Evolutionary conservation across 2,329 filamentous ascomycete species (phyloP), one percentile per base, ranked within the genome.

Genomic region (Dryadomyces quercus-mongolicae): DNA sequence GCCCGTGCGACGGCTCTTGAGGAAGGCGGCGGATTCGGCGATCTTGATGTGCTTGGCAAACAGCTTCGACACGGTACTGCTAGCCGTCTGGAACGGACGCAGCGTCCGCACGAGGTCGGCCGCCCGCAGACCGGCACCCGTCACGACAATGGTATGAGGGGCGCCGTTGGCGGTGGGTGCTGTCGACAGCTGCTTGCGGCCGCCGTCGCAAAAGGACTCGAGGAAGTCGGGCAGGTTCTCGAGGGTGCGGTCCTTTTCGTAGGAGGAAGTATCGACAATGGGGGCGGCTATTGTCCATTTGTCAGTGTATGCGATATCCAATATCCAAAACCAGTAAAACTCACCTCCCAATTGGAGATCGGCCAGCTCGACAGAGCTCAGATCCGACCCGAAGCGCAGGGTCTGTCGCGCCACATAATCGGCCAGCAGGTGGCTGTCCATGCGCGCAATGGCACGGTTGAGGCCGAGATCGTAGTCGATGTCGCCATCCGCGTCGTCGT

Each of bases 31-130:
- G 38, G 91, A 87, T 62, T 97, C 92, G 53, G 88, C 81, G 12
- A 98, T 70, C 71, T 98, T 98, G 74, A 98, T 95, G 68, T 98
- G 93, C 69, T 98, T 98, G 36, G 93, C 92, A 68, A 98, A 98
- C 63, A 98, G 74, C 68, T 98, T 98, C 2, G 88, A 86, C 1
- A 98, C 84, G 48, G 81, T 78, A 51, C 78, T 82, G 9, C 88
- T 82, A 66, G 93, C 89, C 52, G 77, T 84, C 65, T 91, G 87
- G 62, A 93, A 92, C 60, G 83, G 82, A 49, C 89, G 80, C 59
- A 95, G 73, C 2, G 82, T 77, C 62, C 87, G 80, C 31, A 86
- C 84, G 49, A 96, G 71, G 64, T 97, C 88, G 16, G 92, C 90
- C 5, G 93, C 90, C 63, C 93, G 78, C 54, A 96, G 74, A 0